Evolutionary conservation across 139 green algal species (phyloP), one percentile per base, ranked within the genome.

Genomic region (Picochlorum sp.): DNA sequence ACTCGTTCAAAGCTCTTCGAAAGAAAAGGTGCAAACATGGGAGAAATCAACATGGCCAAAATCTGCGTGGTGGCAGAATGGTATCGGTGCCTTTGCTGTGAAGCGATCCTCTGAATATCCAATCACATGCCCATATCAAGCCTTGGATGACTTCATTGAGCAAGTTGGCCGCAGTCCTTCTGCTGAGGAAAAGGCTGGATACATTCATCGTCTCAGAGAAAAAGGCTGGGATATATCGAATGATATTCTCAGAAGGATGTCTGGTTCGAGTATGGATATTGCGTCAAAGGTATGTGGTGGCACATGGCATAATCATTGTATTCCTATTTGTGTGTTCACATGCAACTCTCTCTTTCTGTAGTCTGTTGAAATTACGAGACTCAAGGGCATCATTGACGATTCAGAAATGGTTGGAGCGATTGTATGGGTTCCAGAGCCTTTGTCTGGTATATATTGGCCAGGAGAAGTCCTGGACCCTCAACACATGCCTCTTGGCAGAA

Each of bases 181-280:
- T 10, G 49, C 68, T 24, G 51, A 70, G 44, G 73, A 78, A 59
- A 49, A 57, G 32, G 45, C 66, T 26, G 85, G 64, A 10, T 95
- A 91, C 71, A 63, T 93, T 3, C 65, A 80, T 69, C 76, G 87
- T 34, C 66, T 92, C 57, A 69, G 75, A 54, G 87, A 93, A 77
- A 83, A 88, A 23, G 87, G 87, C 37, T 95, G 81, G 79, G 76
- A 91, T 47, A 69, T 89, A 8, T 62, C 68, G 11, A 44, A 57
- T 28, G 83, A 74, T 1, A 57, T 83, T 41, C n/a, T 21, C 10
- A 21, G 15, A n/a, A 6, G 37, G 28, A 16, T 55, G 14, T 56
- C n/a, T 38, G 61, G 45, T 41, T 20, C 41, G n/a, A 34, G 26
- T 37, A 30, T n/a, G 51, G 51, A 32, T n/a, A 59, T 38, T 1